A percentile compares a stretch with the other conserved stretches of the same genome.
Conservation (phyloP, 2,329 filamentous ascomycete species). For the Onygena corvina region DNA sequence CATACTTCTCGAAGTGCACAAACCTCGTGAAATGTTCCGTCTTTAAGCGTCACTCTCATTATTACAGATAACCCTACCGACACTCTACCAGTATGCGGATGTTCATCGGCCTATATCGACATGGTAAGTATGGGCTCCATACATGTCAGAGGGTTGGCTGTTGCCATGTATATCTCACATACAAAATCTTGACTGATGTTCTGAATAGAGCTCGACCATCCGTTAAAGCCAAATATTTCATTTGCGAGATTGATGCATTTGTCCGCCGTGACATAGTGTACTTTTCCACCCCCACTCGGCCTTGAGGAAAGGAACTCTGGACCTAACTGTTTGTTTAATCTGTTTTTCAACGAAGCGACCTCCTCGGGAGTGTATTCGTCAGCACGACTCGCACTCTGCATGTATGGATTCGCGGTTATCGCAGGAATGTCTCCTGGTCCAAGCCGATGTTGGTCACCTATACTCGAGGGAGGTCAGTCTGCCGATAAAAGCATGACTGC, state of each 20-base stretch:
- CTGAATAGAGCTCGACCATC: slow-evolving; percentile 92
- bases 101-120: slow-evolving; percentile 57
- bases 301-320: slow-evolving; percentile 90
- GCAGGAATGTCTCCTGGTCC: slow-evolving; percentile 18
- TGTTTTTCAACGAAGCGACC: slow-evolving; percentile 73
- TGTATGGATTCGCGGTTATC: slow-evolving; percentile 60
- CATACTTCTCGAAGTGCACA: slow-evolving; percentile 6
- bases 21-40: slow-evolving; percentile 88
- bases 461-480: slow-evolving; percentile 33
- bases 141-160: background rate
- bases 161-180: slow-evolving; percentile 19
- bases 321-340: slow-evolving; percentile 83
- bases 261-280: slow-evolving; percentile 90
- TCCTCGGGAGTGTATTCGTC: slow-evolving; percentile 78
- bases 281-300: slow-evolving; percentile 69
- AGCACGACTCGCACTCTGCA: slow-evolving; percentile 55
- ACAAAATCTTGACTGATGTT: slow-evolving; percentile 91
- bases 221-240: slow-evolving; percentile 92
- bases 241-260: slow-evolving; percentile 94
- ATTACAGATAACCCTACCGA: slow-evolving; percentile 81
- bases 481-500: background rate
- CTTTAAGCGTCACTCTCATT: slow-evolving; percentile 74
- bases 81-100: slow-evolving; percentile 62
- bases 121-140: background rate
- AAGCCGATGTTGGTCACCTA: slow-evolving; percentile 52